These are phyloP conservation scores for Bassia scoparia DNA, from an alignment of 148 eudicot genomes.

Conservation along the genomic window DNA sequence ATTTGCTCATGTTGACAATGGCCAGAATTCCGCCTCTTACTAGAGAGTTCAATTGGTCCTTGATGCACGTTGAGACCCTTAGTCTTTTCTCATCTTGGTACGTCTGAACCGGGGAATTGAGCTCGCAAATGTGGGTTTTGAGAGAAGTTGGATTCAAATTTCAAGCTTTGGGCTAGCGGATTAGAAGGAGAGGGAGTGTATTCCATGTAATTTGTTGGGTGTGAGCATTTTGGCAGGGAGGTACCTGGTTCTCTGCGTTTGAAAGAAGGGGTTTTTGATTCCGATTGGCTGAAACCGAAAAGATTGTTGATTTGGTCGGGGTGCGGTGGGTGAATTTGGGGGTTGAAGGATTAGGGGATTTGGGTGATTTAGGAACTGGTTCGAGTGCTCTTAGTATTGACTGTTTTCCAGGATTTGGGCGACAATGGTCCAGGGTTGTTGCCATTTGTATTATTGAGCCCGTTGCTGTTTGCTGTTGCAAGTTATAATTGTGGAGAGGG, in stretches of 20 bases:
- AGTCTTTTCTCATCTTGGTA: constrained; percentile 23
- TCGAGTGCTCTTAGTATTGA: constrained; percentile 93
- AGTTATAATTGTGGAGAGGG: constrained; percentile 73
- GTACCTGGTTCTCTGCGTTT: constrained; percentile 81
- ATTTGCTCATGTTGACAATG: constrained; percentile 50
- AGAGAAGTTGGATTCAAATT: constrained; percentile 56
- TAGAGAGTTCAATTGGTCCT: constrained; percentile 82
- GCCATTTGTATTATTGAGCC: constrained; percentile 82
- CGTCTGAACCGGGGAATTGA: background rate
- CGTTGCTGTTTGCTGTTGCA: constrained; percentile 68
- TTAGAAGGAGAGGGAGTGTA: constrained; percentile 69
- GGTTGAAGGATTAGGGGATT: constrained; percentile 55
- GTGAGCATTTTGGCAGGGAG: constrained; percentile 99
- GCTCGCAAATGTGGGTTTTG: constrained; percentile 20
- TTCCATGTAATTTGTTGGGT: constrained; percentile 94
- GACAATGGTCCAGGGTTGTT: constrained; percentile 54
- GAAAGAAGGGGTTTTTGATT: constrained; percentile 86
- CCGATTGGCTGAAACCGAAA: constrained; percentile 89
- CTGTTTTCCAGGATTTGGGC: constrained; percentile 64
- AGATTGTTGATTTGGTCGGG: constrained; percentile 67
- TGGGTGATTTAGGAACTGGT: constrained; percentile 98
- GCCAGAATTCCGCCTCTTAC: constrained; percentile 56
- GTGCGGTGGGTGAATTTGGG: constrained; percentile 33
- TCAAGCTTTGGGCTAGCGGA: constrained; percentile 69
- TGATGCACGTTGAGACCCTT: constrained; percentile 54